Conservation (phyloP, 2,329 filamentous ascomycete species). For the Cercospora sp. region DNA sequence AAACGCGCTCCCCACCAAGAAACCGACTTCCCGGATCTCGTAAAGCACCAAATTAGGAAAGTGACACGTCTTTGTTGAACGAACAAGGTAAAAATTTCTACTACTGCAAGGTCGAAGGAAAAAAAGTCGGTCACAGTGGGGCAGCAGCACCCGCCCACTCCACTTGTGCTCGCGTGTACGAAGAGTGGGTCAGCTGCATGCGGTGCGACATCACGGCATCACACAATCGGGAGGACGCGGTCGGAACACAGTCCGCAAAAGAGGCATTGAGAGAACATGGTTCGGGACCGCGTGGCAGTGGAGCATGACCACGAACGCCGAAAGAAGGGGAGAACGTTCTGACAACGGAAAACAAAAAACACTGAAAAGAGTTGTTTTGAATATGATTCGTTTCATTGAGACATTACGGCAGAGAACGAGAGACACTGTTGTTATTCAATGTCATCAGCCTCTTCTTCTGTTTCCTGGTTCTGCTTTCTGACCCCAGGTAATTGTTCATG, state of each 20-base stretch:
- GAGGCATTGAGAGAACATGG: neutral
- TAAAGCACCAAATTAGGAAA: neutral
- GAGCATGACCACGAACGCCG: neutral
- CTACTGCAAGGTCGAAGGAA: neutral
- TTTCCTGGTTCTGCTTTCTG: slow-evolving; percentile 6
- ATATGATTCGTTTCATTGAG: slow-evolving; percentile 10
- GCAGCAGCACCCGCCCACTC: neutral
- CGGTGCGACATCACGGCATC: neutral
- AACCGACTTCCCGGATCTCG: neutral
- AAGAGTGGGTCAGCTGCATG: neutral
- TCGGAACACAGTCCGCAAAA: neutral
- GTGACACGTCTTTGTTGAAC: neutral
- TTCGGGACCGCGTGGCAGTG: neutral
- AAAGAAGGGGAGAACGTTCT: neutral
- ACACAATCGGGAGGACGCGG: neutral
- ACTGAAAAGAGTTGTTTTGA: neutral
- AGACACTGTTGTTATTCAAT: slow-evolving; percentile 11
- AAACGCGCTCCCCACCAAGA: neutral
- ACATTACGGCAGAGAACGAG: slow-evolving; percentile 15
- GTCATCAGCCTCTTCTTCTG: slow-evolving; percentile 4
- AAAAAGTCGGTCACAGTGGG: slow-evolving; percentile 1
- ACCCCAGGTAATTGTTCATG: neutral
- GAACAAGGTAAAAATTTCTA: neutral
- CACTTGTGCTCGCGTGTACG: neutral
- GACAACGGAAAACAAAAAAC: neutral